These are phyloP conservation scores for Neurospora cerealis DNA, from an alignment of 495 filamentous ascomycete genomes.

Conservation along the genomic window DNA sequence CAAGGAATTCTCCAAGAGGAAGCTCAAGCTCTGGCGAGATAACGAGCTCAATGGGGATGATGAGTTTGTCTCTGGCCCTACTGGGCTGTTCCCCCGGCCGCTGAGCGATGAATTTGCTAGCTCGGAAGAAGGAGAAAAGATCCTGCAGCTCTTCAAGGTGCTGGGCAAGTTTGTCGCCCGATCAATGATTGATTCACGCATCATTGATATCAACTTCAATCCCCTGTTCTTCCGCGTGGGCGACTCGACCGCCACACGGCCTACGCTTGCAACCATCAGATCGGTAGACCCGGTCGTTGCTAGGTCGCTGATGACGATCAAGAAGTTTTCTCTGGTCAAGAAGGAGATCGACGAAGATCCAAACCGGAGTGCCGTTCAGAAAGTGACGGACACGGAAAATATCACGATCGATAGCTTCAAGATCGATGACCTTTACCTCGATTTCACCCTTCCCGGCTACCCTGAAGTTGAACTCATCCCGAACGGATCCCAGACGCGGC, in stretches of 20 bases:
- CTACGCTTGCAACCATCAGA: slow-evolving; percentile 86
- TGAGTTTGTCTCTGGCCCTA: slow-evolving; percentile 79
- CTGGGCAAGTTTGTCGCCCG: slow-evolving; percentile 96
- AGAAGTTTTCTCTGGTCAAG: slow-evolving; percentile 77
- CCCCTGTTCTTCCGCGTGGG: slow-evolving; percentile 95
- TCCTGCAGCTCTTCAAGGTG: slow-evolving; percentile 81
- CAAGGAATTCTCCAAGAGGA: slow-evolving; percentile 94
- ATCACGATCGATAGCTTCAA: slow-evolving; percentile 62
- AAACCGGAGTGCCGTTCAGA: slow-evolving; percentile 53
- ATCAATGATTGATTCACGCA: slow-evolving; percentile 96
- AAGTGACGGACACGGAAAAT: slow-evolving; percentile 53
- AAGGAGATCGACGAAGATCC: slow-evolving; percentile 65
- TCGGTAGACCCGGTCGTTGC: slow-evolving; percentile 82
- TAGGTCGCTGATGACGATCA: slow-evolving; percentile 74
- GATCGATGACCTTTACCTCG: slow-evolving; percentile 81
- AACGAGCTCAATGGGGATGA: slow-evolving; percentile 65
- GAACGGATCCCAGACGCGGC: slow-evolving; percentile 57
- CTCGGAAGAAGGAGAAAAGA: slow-evolving; percentile 67
- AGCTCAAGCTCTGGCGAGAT: slow-evolving; percentile 91
- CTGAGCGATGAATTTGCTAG: slow-evolving; percentile 70
- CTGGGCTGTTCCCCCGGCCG: slow-evolving; percentile 86
- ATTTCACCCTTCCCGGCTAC: slow-evolving; percentile 93
- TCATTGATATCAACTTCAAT: slow-evolving; percentile 97
- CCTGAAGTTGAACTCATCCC: slow-evolving; percentile 75
- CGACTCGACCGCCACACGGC: slow-evolving; percentile 61